These are phyloP conservation scores for Pyrrhoderma lamaoense DNA, from an alignment of 1,284 basidiomycete species.

Conservation along the genomic window DNA sequence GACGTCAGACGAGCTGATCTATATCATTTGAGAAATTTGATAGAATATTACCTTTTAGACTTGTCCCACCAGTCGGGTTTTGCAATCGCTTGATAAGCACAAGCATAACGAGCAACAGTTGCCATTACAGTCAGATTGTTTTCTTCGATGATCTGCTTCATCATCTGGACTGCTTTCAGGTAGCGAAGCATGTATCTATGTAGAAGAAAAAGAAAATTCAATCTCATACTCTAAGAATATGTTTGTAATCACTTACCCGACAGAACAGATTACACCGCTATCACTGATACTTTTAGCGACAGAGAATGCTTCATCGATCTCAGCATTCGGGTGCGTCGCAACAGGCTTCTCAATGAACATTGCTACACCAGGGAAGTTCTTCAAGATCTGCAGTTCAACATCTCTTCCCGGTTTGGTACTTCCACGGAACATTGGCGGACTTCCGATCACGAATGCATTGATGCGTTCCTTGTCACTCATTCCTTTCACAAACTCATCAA, in stretches of 20 bases:
- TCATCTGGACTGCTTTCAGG: slow-evolving; percentile 92
- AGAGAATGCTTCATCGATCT: slow-evolving; percentile 60
- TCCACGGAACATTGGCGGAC: slow-evolving; percentile 91
- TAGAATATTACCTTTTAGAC: slow-evolving; percentile 58
- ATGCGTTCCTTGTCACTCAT: slow-evolving; percentile 56
- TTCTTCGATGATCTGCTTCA: slow-evolving; percentile 95
- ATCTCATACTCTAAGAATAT: slow-evolving; percentile 1
- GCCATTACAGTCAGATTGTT: slow-evolving; percentile 97
- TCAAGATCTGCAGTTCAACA: slow-evolving; percentile 85
- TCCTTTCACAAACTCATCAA: slow-evolving; percentile 80
- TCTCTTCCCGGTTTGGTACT: slow-evolving; percentile 73
- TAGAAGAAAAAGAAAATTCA: neutral
- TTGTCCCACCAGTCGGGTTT: slow-evolving; percentile 99
- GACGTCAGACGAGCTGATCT: too few relatives aligned
- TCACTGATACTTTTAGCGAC: slow-evolving; percentile 65
- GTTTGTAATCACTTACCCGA: slow-evolving; percentile 55
- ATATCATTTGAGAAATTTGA: too few relatives aligned
- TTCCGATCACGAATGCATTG: slow-evolving; percentile 83
- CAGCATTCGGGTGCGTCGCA: slow-evolving; percentile 71
- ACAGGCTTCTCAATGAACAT: slow-evolving; percentile 95
- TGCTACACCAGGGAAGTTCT: slow-evolving; percentile 84
- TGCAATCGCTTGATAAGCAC: slow-evolving; percentile 84
- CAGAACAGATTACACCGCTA: slow-evolving; percentile 75
- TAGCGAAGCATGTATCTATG: slow-evolving; percentile 85
- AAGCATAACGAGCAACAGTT: slow-evolving; percentile 92